Percentiles rank a stretch among this genome's conserved stretches.
Conservation (phyloP, 805 yeast species). For the Ogataea populi-albae region DNA sequence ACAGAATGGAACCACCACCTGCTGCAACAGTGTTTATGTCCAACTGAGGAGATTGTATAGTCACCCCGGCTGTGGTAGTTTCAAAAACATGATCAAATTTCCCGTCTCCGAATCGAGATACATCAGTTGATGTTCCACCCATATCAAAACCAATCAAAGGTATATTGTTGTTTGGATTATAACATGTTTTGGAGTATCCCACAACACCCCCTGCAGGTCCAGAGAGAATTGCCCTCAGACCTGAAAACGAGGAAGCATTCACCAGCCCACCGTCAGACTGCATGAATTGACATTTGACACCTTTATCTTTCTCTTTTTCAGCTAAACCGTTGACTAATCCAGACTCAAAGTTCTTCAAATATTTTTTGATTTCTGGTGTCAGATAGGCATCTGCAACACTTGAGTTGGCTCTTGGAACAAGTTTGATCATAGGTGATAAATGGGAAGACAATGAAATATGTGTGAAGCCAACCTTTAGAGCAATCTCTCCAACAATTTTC, state of each 20-base stretch:
- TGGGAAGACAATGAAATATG: constrained; percentile 66
- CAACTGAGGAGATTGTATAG: constrained; percentile 77
- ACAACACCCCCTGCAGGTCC: constrained; percentile 99
- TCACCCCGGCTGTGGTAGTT: constrained; percentile 76
- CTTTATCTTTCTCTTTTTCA: constrained; percentile 26
- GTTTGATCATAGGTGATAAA: constrained; percentile 72
- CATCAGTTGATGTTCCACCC: constrained; percentile 91
- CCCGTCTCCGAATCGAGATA: constrained; percentile 63
- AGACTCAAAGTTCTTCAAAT: constrained; percentile 53
- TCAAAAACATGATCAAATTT: constrained; percentile 75
- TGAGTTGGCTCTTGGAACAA: constrained; percentile 70
- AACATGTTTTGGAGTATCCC: constrained; percentile 83
- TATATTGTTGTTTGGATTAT: constrained; percentile 41
- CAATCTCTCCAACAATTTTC: constrained; percentile 50
- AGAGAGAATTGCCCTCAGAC: constrained; percentile 79
- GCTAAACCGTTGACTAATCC: constrained; percentile 54
- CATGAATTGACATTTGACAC: constrained; percentile 71
- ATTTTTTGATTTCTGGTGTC: constrained; percentile 70
- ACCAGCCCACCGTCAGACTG: constrained; percentile 95
- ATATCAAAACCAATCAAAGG: constrained; percentile 81
- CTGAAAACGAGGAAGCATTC: constrained; percentile 76
- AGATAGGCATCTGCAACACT: constrained; percentile 78
- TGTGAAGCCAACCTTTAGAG: constrained; percentile 59
- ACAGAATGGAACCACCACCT: constrained; percentile 73
- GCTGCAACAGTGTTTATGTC: constrained; percentile 83